Base-by-base conservation (phyloP, 371 early-diverging fungal genomes). In the Lichtheimia ramosa region DNA sequence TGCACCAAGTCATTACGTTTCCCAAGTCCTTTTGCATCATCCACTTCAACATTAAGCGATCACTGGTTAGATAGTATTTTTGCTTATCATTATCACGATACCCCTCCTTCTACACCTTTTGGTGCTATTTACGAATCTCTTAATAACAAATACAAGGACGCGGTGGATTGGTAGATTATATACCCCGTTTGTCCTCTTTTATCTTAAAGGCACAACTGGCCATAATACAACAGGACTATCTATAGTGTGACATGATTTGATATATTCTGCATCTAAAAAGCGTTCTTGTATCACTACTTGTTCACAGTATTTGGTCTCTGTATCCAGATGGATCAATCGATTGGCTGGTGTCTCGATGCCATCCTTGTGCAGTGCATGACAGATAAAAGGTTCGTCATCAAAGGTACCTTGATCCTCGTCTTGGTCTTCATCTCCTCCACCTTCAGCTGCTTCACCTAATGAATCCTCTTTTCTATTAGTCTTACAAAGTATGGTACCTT, bases 191-290 rank as follows among this genome's bases (percentile, higher is more conserved):
- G 34, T 34, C 34, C 34, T 10, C 46, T 63, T 72, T 48, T 70
- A 40, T 25, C 62, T 58, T 18, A 75, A 62, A 12, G 76, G 76
- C 51, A 75, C 40, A 5, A 75, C 64, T 43, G 76, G 76, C 76
- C 76, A 75, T n/a, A 75, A 51, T 15, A 66, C 56, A 15, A 64
- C 59, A 48, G 69, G 59, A 42, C 51, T 18, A 51, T 69, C 48
- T 34, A 8, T 34, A 34, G 34, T 34, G 21, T 25, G 21, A 41
- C 76, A 75, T 4, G 64, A 51, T 2, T 59, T 18, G 13, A 70
- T 43, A 43, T 73, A 75, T 0, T 55, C 56, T 2, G 70, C 68
- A 63, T 75, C 68, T 2, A 75, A 27, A n/a, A 75, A 27, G 34
- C 73, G 70, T 49, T 70, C 67, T 64, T 72, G 57, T 8, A 72